Evolutionary conservation across 169 alveolate genomes (phyloP).

Genomic region (Neospora caninum): DNA sequence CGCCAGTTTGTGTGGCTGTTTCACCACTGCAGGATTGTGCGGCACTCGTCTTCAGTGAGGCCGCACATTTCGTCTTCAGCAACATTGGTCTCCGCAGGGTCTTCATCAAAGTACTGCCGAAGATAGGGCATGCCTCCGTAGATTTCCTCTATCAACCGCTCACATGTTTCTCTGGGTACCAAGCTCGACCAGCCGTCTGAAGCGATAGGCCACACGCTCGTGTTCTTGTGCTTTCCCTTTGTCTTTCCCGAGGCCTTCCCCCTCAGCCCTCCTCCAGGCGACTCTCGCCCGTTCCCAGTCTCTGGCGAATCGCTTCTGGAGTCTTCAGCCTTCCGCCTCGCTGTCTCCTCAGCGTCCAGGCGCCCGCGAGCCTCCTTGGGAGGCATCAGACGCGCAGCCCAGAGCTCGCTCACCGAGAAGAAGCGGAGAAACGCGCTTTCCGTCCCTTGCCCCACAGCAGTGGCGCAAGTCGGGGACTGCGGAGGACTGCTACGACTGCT

Average conservation of each 20-base stretch:
- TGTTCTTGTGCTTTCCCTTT: neutral
- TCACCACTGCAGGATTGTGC: constrained; percentile 2
- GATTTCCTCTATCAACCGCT: neutral
- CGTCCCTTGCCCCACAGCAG: neutral
- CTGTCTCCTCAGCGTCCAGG: neutral
- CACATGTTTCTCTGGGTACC: constrained; percentile 19
- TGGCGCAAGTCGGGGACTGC: neutral
- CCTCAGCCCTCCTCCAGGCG: neutral
- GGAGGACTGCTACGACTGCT: neutral
- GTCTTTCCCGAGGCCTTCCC: neutral
- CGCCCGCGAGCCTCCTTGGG: constrained; percentile 4
- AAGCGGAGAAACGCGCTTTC: neutral
- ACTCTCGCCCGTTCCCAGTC: neutral
- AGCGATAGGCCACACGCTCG: neutral
- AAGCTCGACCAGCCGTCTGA: constrained; percentile 29
- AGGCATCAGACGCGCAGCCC: constrained; percentile 36
- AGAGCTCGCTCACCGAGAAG: constrained; percentile 20
- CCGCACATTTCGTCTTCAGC: constrained; percentile 30
- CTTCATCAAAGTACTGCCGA: neutral
- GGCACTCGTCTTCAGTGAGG: constrained; percentile 22
- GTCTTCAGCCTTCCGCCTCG: neutral
- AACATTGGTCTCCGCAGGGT: neutral
- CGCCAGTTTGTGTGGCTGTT: neutral
- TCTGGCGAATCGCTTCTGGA: neutral
- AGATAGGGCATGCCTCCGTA: constrained; percentile 12